These are phyloP conservation scores for Sordariomycetes sp. DNA, from an alignment of 2,329 filamentous ascomycete species.

Conservation along the genomic window DNA sequence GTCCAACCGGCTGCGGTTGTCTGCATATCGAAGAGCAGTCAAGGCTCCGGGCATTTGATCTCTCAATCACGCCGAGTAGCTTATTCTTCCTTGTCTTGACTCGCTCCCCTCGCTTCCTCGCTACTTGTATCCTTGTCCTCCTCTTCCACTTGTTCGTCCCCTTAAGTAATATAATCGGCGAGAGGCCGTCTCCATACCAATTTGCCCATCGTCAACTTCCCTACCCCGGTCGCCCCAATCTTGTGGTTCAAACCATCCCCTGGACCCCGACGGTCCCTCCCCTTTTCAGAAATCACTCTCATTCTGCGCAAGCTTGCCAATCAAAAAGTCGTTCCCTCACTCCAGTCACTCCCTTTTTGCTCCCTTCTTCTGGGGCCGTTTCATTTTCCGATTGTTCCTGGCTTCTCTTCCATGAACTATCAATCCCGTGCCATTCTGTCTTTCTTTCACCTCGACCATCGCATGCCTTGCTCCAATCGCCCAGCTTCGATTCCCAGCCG, in stretches of 20 bases:
- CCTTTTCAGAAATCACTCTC: constrained; percentile 5
- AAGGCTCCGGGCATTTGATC: background rate
- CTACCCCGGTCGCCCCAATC: constrained; percentile 15
- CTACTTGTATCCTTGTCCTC: background rate
- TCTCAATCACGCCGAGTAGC: background rate
- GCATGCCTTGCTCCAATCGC: background rate
- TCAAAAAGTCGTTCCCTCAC: constrained; percentile 14
- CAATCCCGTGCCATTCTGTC: background rate
- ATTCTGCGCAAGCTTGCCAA: background rate
- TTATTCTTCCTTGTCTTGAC: background rate
- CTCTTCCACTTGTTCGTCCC: background rate
- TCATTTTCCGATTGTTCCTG: constrained; percentile 10
- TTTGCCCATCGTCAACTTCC: background rate
- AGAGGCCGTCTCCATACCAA: background rate
- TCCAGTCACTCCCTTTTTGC: constrained; percentile 26
- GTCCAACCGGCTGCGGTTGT: too few species aligned
- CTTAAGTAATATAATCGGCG: background rate
- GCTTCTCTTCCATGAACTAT: background rate
- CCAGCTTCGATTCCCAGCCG: background rate
- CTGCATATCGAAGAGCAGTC: background rate
- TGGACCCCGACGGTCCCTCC: constrained; percentile 5
- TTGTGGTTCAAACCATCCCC: constrained; percentile 20
- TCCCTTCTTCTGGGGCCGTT: constrained; percentile 8
- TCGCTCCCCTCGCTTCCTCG: background rate
- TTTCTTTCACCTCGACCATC: background rate